A percentile compares a stretch with the other conserved stretches of the same genome.
These are phyloP conservation scores for Verticillium dahliae DNA, from an alignment of 2,329 filamentous ascomycete species.

Conservation along the genomic window DNA sequence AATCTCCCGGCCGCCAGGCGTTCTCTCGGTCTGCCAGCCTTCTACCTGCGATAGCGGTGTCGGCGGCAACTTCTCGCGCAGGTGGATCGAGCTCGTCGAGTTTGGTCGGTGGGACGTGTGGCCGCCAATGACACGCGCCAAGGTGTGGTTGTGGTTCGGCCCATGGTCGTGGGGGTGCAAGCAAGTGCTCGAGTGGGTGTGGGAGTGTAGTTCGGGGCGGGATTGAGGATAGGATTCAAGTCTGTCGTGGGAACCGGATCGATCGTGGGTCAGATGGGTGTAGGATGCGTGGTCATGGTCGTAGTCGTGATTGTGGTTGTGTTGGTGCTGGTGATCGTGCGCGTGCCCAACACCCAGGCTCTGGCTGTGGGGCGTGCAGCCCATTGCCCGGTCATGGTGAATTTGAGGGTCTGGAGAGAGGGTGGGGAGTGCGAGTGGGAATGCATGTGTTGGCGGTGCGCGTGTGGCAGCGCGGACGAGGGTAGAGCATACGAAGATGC, in stretches of 20 bases:
- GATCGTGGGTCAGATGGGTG: not conserved
- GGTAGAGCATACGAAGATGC: conserved; percentile 48
- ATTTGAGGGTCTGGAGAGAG: conserved; percentile 31
- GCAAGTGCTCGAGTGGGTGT: conserved; percentile 19
- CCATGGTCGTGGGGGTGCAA: conserved; percentile 18
- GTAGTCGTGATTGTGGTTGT: conserved; percentile 15
- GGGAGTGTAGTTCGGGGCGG: conserved; percentile 13
- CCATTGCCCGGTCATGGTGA: conserved; percentile 18
- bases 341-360: conserved; percentile 18
- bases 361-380: conserved; percentile 19
- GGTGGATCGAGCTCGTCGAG: not conserved
- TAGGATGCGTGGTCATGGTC: conserved; percentile 11
- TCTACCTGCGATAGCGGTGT: conserved; percentile 24
- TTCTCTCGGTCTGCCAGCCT: conserved; percentile 34
- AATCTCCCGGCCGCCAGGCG: conserved; percentile 31
- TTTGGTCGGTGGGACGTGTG: not conserved
- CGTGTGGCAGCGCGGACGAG: conserved; percentile 41
- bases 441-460: conserved; percentile 35
- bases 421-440: conserved; percentile 30
- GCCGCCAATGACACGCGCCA: not conserved
- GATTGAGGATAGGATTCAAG: conserved; percentile 10
- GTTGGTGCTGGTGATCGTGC: conserved; percentile 23
- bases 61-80: conserved; percentile 23
- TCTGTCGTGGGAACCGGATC: conserved; percentile 13
- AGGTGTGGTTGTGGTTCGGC: conserved; percentile 9